Evolutionary conservation across 768 basidiomycete species (phyloP), one percentile per base, ranked within the genome.

Genomic region (Tephrocybe sp.): DNA sequence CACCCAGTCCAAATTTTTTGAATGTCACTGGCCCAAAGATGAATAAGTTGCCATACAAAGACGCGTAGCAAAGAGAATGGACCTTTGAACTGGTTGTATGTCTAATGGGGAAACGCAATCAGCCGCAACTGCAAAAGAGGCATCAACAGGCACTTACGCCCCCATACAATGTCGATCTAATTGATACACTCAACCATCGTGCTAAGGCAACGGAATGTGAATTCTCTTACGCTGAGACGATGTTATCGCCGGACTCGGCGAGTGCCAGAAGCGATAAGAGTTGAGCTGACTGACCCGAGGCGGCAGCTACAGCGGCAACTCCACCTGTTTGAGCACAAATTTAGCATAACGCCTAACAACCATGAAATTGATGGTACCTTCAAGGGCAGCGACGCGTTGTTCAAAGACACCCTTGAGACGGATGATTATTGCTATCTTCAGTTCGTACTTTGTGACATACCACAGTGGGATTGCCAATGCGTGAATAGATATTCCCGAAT

Each of bases 361-460:
- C 42, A 30, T 17, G 42, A 41, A 13, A 23, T 16, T 32, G 22
- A 31, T n/a, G 26, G 26, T 32, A 13, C 87, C 86, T 63, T 92
- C 89, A 16, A 92, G 74, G 0, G 85, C 85, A 1, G 87, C 84
- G 17, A 91, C 82, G 11, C 90, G 81, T 49, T 85, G 76, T 65
- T 92, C 90, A 56, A 92, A 89, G 1, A 90, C 85, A 45, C 82
- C 84, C 34, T 49, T 17, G 3, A 41, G 2, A n/a, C 14, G 19
- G 39, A n/a, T 11, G n/a, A 20, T 22, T 22, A 16, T 8, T 20
- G 32, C 14, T 19, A 19, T 31, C 2, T 13, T 23, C 7, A 22
- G 13, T 13, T 10, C 10, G 23, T 7, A 9, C 11, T 30, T 9
- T 17, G 5, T 39, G 13, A 40, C 48, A 14, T n/a, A 41, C 48